Conservation (phyloP, 2,329 filamentous ascomycete species). For the Fusarium sp. region DNA sequence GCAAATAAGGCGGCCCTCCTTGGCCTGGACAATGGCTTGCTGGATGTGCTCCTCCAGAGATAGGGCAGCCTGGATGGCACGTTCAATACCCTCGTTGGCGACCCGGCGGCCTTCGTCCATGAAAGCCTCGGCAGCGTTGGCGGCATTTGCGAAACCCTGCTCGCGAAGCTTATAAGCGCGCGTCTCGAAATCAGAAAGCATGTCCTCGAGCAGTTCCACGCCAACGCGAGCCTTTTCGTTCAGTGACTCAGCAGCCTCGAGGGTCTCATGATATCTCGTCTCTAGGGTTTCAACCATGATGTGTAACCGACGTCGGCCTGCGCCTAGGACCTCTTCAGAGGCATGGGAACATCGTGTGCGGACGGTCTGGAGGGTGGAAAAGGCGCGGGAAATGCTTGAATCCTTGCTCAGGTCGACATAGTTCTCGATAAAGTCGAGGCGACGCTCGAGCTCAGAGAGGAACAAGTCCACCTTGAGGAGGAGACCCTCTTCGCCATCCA, state of each 20-base stretch:
- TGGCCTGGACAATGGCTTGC: slow-evolving; percentile 78
- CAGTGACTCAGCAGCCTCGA: slow-evolving; percentile 85
- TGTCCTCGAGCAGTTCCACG: slow-evolving; percentile 85
- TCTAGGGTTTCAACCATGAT: slow-evolving; percentile 95
- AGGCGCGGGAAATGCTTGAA: slow-evolving; percentile 84
- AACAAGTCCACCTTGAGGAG: slow-evolving; percentile 80
- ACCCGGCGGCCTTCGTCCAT: slow-evolving; percentile 84
- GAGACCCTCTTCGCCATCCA: slow-evolving; percentile 72
- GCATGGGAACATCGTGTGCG: slow-evolving; percentile 89
- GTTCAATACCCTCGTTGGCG: slow-evolving; percentile 81
- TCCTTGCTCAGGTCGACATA: slow-evolving; percentile 89
- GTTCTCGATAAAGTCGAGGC: slow-evolving; percentile 88
- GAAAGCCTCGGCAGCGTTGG: slow-evolving; percentile 76
- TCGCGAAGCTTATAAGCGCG: slow-evolving; percentile 84
- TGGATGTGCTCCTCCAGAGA: slow-evolving; percentile 88
- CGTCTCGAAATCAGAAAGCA: slow-evolving; percentile 86
- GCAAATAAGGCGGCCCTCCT: slow-evolving; percentile 83
- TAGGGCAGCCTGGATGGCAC: slow-evolving; percentile 84
- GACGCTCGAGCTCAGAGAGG: slow-evolving; percentile 85
- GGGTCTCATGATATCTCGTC: slow-evolving; percentile 84
- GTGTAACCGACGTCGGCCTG: slow-evolving; percentile 83
- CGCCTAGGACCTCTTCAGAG: slow-evolving; percentile 89
- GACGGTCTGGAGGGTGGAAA: slow-evolving; percentile 86
- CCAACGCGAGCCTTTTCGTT: slow-evolving; percentile 93
- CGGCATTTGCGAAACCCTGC: slow-evolving; percentile 74